Base-by-base conservation (phyloP, 2,329 filamentous ascomycete genomes). In the Neofusicoccum sp. region DNA sequence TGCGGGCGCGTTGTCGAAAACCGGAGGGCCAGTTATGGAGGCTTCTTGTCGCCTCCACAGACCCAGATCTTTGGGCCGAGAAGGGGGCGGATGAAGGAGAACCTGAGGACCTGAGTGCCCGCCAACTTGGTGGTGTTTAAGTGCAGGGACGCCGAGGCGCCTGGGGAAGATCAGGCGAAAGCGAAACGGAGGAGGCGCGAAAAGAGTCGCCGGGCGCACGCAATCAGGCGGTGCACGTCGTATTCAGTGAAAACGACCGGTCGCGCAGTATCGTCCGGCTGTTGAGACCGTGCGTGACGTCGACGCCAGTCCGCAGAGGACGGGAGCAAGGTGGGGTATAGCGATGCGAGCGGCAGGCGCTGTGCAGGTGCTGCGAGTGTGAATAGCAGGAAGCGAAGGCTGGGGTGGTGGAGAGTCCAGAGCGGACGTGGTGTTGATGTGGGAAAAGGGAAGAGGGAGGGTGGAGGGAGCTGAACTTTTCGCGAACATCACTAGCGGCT, bases 21-120 rank as follows among this genome's bases (percentile, higher is more conserved):
- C 54, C 37, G 52, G 41, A 50, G 39, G 77, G 71, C 84, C 79
- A 94, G 82, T 97, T 98, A 98, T 85, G 94, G 94, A 78, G 95
- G 94, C 83, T 96, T 94, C 84, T 93, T 95, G 85, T 95, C 92
- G 84, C 93, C 91, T 90, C 94, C 93, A 80, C 94, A 94, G 88
- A 96, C 93, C 93, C 93, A 92, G 85, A 89, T 88, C 78, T 89
- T 88, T 81, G 93, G 94, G 85, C 92, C 92, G 79, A 94, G 89
- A 83, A 96, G 91, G 87, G 92, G 93, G 84, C 89, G 89, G 77
- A 89, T 84, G 82, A 89, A 89, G 79, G 88, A 89, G 79, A 90
- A 86, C 81, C 85, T 81, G 80, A 84, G 79, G 80, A 84, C 83
- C 80, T 85, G 86, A 87, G 88, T 83, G 85, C 90, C 90, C 92